These are phyloP conservation scores for Boletus sp. DNA, from an alignment of 768 basidiomycete genomes.

Conservation along the genomic window DNA sequence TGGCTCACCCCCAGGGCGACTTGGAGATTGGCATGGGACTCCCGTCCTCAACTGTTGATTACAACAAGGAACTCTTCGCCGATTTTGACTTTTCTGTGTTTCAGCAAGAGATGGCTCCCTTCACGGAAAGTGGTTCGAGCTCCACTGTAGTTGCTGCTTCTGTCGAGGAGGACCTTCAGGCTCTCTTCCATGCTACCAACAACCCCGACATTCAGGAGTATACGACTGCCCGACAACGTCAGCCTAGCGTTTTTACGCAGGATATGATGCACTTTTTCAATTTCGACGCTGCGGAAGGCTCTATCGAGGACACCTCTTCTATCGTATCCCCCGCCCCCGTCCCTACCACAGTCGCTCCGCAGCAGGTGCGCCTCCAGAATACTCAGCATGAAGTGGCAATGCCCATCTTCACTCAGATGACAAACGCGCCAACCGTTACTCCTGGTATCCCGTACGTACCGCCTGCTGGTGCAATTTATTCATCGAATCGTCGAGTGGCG, in stretches of 20 bases:
- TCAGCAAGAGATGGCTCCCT: slow-evolving; percentile 4
- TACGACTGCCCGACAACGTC: slow-evolving; percentile 11
- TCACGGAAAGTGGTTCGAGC: slow-evolving; percentile 1
- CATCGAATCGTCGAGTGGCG: slow-evolving; percentile 51
- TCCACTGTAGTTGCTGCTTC: not conserved
- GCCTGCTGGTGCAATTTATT: slow-evolving; percentile 50
- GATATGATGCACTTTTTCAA: slow-evolving; percentile 40
- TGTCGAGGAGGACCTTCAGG: slow-evolving; percentile 14
- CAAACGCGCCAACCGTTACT: slow-evolving; percentile 10
- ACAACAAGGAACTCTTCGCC: slow-evolving; percentile 19
- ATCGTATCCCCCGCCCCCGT: not conserved
- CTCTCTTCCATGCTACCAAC: slow-evolving; percentile 20
- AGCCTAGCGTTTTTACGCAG: slow-evolving; percentile 22
- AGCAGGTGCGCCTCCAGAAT: slow-evolving; percentile 21
- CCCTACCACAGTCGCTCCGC: slow-evolving; percentile 18
- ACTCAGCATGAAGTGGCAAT: slow-evolving; percentile 16
- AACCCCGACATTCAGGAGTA: slow-evolving; percentile 16
- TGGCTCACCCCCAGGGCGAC: slow-evolving; percentile 35
- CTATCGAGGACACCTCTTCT: slow-evolving; percentile 3
- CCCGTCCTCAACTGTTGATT: slow-evolving; percentile 1
- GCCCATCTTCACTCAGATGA: slow-evolving; percentile 29
- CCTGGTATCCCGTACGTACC: slow-evolving; percentile 41
- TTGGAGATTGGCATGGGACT: slow-evolving; percentile 33
- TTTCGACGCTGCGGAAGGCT: slow-evolving; percentile 25
- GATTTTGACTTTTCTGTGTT: slow-evolving; percentile 20